Percentiles rank a stretch among this genome's conserved stretches.
These are phyloP conservation scores for Alloascoidea africana DNA, from an alignment of 805 yeast genomes.

Conservation along the genomic window DNA sequence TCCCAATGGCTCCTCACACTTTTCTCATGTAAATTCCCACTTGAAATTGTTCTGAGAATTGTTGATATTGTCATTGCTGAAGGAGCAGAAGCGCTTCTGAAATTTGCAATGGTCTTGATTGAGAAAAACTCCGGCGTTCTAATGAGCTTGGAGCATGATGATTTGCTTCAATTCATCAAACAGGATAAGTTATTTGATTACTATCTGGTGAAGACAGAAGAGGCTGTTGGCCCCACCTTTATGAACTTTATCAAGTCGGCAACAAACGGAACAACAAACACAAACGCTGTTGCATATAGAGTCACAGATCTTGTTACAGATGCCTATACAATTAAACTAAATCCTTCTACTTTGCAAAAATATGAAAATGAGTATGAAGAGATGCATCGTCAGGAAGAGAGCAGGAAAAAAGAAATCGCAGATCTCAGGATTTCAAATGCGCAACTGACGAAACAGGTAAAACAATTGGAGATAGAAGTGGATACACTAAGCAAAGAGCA, in stretches of 20 bases:
- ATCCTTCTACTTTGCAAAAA: slow-evolving; percentile 57
- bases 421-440: slow-evolving; percentile 49
- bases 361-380: slow-evolving; percentile 65
- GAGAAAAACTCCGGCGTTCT: slow-evolving; percentile 46
- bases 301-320: slow-evolving; percentile 66
- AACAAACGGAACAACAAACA: not conserved
- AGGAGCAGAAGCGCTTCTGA: slow-evolving; percentile 76
- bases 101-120: slow-evolving; percentile 75
- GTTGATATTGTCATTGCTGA: slow-evolving; percentile 82
- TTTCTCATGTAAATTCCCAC: slow-evolving; percentile 89
- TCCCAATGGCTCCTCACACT: slow-evolving; percentile 95
- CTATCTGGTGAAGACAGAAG: slow-evolving; percentile 30
- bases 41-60: slow-evolving; percentile 74
- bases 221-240: slow-evolving; percentile 16
- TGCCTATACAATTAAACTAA: slow-evolving; percentile 56
- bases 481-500: slow-evolving; percentile 68
- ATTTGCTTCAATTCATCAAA: slow-evolving; percentile 61
- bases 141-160: slow-evolving; percentile 55
- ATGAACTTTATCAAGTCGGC: slow-evolving; percentile 6
- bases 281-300: slow-evolving; percentile 26
- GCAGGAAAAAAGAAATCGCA: slow-evolving; percentile 49
- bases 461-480: slow-evolving; percentile 55
- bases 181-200: slow-evolving; percentile 63
- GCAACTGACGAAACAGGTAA: slow-evolving; percentile 54
- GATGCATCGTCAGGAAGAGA: slow-evolving; percentile 51